Evolutionary conservation across 805 yeast species (phyloP).

Genomic region (Grigorovia yakushimaensis): DNA sequence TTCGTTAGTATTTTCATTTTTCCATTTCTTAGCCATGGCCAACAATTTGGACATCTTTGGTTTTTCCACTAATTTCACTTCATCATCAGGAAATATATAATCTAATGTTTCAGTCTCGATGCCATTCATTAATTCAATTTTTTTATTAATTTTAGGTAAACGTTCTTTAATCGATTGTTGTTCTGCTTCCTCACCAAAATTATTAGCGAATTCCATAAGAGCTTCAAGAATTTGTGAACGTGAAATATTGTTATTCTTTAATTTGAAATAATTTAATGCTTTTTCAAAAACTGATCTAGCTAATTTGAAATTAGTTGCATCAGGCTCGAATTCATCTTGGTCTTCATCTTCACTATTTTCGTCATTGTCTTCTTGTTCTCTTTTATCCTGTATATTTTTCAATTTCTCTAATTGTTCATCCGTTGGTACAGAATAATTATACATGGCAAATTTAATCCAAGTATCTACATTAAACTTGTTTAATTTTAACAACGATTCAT

Average conservation of each 20-base stretch:
- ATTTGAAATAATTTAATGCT: slow-evolving; percentile 40
- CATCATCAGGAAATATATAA: slow-evolving; percentile 59
- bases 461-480: slow-evolving; percentile 29
- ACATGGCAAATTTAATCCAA: slow-evolving; percentile 63
- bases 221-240: slow-evolving; percentile 50
- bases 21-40: slow-evolving; percentile 44
- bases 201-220: slow-evolving; percentile 52
- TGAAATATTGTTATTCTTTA: slow-evolving; percentile 29
- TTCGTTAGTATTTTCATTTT: slow-evolving; percentile 15
- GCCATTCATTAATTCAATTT: slow-evolving; percentile 28
- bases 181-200: slow-evolving; percentile 44
- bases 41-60: slow-evolving; percentile 29
- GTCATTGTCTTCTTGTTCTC: slow-evolving; percentile 6
- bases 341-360: slow-evolving; percentile 32
- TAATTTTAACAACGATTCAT: slow-evolving; percentile 31
- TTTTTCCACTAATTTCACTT: slow-evolving; percentile 11
- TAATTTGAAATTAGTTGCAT: slow-evolving; percentile 39
- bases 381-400: slow-evolving; percentile 8
- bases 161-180: slow-evolving; percentile 32
- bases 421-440: slow-evolving; percentile 60
- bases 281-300: slow-evolving; percentile 49
- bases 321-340: slow-evolving; percentile 41
- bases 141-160: slow-evolving; percentile 44
- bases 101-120: slow-evolving; percentile 46
- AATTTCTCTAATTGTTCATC: slow-evolving; percentile 24